These are phyloP conservation scores for Pseudonitzschia delicatissima DNA, from an alignment of 108 stramenopile genomes.

Conservation along the genomic window DNA sequence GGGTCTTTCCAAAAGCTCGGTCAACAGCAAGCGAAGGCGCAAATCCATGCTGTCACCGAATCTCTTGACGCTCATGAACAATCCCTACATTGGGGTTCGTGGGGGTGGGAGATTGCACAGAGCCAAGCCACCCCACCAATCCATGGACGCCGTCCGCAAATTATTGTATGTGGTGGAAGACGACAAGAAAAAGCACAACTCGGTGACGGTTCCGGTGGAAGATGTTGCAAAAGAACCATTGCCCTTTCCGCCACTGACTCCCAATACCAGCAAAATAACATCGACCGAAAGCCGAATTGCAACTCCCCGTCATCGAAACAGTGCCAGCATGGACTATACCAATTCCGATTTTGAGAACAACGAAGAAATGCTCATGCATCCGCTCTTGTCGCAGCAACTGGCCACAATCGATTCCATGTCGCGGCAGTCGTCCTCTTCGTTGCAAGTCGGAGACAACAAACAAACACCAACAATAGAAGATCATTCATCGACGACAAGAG, in stretches of 20 bases:
- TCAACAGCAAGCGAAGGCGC: background rate
- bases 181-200: background rate
- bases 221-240: background rate
- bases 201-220: background rate
- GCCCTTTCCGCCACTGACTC: background rate
- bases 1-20: background rate
- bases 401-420: background rate
- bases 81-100: constrained; percentile 35
- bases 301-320: constrained; percentile 5
- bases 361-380: background rate
- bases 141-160: constrained; percentile 32
- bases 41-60: constrained; percentile 11
- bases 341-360: background rate
- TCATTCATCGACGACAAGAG: background rate
- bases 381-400: background rate
- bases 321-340: background rate
- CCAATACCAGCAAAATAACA: too few species aligned
- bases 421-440: background rate
- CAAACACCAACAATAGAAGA: background rate
- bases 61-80: constrained; percentile 26
- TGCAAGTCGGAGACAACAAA: background rate
- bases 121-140: constrained; percentile 9
- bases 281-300: too few species aligned
- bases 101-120: constrained; percentile 14
- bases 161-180: constrained; percentile 19